Percentiles rank a stretch among this genome's conserved stretches.
These are phyloP conservation scores for Mucor saturninus DNA, from an alignment of 371 early-diverging fungal species.

Conservation along the genomic window DNA sequence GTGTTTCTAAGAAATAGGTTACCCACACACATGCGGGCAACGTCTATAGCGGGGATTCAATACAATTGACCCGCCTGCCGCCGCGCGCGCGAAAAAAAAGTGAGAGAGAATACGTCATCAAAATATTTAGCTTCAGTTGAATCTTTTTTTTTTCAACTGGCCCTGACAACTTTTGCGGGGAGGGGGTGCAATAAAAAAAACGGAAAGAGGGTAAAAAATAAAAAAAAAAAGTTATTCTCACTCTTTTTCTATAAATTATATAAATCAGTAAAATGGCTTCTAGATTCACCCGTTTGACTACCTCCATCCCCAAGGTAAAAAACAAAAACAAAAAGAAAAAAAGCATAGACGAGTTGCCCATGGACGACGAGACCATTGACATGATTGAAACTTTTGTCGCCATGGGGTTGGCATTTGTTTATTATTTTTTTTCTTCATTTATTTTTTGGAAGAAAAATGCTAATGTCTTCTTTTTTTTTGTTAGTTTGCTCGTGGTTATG, in stretches of 20 bases:
- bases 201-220: slow-evolving; percentile 6
- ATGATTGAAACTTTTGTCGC: too few species aligned
- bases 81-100: neutral
- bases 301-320: slow-evolving; percentile 51
- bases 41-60: too few species aligned
- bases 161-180: slow-evolving; percentile 12
- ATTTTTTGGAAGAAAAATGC: slow-evolving; percentile 1
- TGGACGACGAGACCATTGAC: too few species aligned
- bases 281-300: slow-evolving; percentile 53
- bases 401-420: too few species aligned
- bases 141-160: neutral
- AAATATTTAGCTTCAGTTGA: neutral
- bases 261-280: slow-evolving; percentile 47
- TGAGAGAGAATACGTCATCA: slow-evolving; percentile 8
- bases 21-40: too few species aligned
- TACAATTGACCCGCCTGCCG: too few species aligned
- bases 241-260: slow-evolving; percentile 18
- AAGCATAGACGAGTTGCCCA: too few species aligned
- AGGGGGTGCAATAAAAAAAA: slow-evolving; percentile 10
- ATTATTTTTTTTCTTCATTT: too few species aligned
- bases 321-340: too few species aligned
- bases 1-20: too few species aligned
- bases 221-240: slow-evolving; percentile 12
- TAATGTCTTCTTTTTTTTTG: slow-evolving; percentile 7
- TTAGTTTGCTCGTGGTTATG: slow-evolving; percentile 65